Evolutionary conservation across 768 basidiomycete genomes (phyloP), one percentile per base, ranked within the genome.

Genomic region (Leccinum truebloodii): DNA sequence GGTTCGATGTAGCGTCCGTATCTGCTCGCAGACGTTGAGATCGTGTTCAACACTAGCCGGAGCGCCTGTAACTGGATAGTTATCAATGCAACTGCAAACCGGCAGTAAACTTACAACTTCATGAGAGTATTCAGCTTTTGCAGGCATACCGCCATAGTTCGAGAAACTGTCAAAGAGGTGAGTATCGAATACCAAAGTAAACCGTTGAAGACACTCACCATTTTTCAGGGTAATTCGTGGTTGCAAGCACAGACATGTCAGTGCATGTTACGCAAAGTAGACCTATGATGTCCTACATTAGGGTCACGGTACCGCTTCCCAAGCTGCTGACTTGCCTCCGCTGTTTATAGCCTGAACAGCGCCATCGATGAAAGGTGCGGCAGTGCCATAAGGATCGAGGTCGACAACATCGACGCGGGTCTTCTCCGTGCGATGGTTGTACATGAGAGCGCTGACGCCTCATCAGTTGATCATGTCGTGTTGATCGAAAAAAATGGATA

Each of bases 381-480:
- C 97, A 9, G 94, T 96, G 1, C 97, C 97, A 68, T 98, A 99
- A 0, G 97, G 97, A 72, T 99, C 97, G 28, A 99, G 83, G 72
- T 99, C 97, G n/a, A 99, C 87, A 30, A 92, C 92, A 63, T 98
- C 95, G 20, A 98, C 95, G 3, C 88, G 85, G 12, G 80, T 75
- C 51, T 79, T 82, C 55, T 87, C 87, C 30, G 85, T 79, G 41
- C 95, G 87, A 69, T 95, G 94, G 52, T 82, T 82, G 71, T 97
- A 98, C 92, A 99, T 94, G 54, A 95, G 77, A 3, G 90, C 81
- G 69, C 95, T 97, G 16, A 53, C 3, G 10, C 6, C 46, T 44
- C n/a, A 13, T 57, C 13, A 53, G 52, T 32, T 8, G 4, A 51
- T 9, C 28, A 3, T 28, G 20, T 16, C 16, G 10, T 16, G 1